phyloP scores from a whole-genome alignment of 495 filamentous ascomycete genomes.

The Pseudevernia furfuracea region DNA sequence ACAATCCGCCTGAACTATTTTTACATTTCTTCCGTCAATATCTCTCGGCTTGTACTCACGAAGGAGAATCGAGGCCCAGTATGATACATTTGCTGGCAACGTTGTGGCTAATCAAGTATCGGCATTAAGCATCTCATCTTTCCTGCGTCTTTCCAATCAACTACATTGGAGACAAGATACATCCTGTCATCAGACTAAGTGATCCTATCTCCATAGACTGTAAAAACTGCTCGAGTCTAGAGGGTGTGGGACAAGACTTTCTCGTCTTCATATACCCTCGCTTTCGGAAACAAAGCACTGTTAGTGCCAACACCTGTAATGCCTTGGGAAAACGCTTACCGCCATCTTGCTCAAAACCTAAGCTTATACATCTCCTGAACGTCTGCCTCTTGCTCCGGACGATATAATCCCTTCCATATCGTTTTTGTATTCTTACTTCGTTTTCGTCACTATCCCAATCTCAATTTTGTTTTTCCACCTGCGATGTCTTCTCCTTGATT shows the following conservation, averaged over 20 bases:
- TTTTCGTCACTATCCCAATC: neutral
- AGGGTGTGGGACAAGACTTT: neutral
- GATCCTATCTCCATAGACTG: neutral
- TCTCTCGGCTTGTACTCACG: neutral
- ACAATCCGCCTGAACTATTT: neutral
- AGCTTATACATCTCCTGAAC: neutral
- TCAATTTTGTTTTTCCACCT: neutral
- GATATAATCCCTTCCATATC: neutral
- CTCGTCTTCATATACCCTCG: neutral
- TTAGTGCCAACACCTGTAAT: neutral
- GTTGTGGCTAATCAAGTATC: neutral
- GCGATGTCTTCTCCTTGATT: neutral
- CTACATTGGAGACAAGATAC: neutral
- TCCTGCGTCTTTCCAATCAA: neutral
- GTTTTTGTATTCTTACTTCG: neutral
- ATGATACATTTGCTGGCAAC: neutral
- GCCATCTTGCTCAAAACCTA: neutral
- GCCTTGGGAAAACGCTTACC: neutral
- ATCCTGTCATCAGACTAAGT: neutral
- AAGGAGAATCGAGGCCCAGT: neutral
- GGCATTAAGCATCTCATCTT: neutral
- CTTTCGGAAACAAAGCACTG: neutral
- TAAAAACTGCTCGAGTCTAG: neutral
- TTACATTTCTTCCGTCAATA: neutral
- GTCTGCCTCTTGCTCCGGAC: neutral